Evolutionary conservation across 805 yeast genomes (phyloP).

Genomic region (Zygotorulaspora sp.): DNA sequence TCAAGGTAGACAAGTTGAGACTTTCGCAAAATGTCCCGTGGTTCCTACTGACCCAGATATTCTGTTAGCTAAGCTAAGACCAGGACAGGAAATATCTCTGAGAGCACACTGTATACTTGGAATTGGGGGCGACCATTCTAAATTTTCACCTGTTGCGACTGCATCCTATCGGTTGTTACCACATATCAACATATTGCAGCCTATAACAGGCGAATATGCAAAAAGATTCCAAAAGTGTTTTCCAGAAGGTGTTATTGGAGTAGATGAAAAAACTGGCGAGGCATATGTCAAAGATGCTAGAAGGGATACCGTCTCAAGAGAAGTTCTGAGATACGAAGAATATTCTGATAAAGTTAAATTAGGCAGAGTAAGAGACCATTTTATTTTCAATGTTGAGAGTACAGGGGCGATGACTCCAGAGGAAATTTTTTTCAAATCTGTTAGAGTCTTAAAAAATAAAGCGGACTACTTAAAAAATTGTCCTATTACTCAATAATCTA

Average conservation of each 20-base stretch:
- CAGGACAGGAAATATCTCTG: conserved; percentile 92
- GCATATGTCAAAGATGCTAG: conserved; percentile 87
- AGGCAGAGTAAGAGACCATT: conserved; percentile 89
- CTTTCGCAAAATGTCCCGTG: conserved; percentile 62
- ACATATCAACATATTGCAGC: conserved; percentile 66
- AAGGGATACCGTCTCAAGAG: conserved; percentile 94
- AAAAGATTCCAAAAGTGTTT: conserved; percentile 80
- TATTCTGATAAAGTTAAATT: conserved; percentile 83
- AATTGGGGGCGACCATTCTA: conserved; percentile 92
- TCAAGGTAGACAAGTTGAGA: conserved; percentile 77
- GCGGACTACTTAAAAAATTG: conserved; percentile 74
- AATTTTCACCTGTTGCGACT: conserved; percentile 94
- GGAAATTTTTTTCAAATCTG: conserved; percentile 88
- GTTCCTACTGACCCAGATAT: conserved; percentile 85
- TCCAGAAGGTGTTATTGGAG: conserved; percentile 87
- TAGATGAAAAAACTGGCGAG: conserved; percentile 51
- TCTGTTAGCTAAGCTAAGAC: conserved; percentile 85
- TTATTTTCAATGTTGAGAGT: conserved; percentile 89
- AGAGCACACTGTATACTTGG: conserved; percentile 90
- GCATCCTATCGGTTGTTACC: conserved; percentile 95
- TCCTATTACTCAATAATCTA: conserved; percentile 59
- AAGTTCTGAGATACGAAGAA: conserved; percentile 89
- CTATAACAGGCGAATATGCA: conserved; percentile 75
- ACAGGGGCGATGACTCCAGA: conserved; percentile 97
- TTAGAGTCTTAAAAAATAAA: conserved; percentile 79